phyloP scores from a whole-genome alignment of 2,329 filamentous ascomycete species.

The Niveomyces coronatus region DNA sequence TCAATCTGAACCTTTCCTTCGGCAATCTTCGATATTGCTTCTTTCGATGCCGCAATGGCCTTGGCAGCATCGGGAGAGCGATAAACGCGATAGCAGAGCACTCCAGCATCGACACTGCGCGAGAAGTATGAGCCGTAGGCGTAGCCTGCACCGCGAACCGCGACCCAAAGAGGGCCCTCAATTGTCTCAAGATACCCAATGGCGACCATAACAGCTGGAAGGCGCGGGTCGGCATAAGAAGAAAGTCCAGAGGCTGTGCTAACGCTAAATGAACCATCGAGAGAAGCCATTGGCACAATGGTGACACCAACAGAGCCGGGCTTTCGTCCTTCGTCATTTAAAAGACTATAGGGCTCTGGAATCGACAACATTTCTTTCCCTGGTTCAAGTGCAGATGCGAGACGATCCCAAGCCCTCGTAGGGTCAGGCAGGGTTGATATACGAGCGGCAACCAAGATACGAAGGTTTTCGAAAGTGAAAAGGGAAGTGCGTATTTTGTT shows the following conservation, averaged over 20 bases:
- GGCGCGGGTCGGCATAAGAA: slow-evolving; percentile 63
- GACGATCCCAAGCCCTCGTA: slow-evolving; percentile 63
- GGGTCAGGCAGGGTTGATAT: slow-evolving; percentile 63
- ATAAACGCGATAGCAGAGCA: slow-evolving; percentile 77
- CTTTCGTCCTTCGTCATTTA: slow-evolving; percentile 62
- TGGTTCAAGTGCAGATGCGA: slow-evolving; percentile 30
- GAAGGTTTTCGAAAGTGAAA: slow-evolving; percentile 76
- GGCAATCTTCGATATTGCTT: slow-evolving; percentile 65
- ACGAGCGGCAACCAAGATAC: slow-evolving; percentile 75
- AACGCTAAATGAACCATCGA: slow-evolving; percentile 84
- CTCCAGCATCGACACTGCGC: slow-evolving; percentile 67
- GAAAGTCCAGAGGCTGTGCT: slow-evolving; percentile 64
- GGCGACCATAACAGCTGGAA: slow-evolving; percentile 80
- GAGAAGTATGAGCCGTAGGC: slow-evolving; percentile 81
- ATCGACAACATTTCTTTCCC: slow-evolving; percentile 53
- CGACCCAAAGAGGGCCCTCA: slow-evolving; percentile 89
- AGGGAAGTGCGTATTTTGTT: slow-evolving; percentile 65
- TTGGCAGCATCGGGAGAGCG: slow-evolving; percentile 82
- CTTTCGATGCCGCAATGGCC: slow-evolving; percentile 67
- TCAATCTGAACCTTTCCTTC: slow-evolving; percentile 65
- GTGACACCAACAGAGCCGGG: slow-evolving; percentile 66
- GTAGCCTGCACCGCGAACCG: slow-evolving; percentile 83
- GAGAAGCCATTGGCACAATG: slow-evolving; percentile 80
- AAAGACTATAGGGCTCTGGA: slow-evolving; percentile 56
- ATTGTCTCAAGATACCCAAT: slow-evolving; percentile 85